These are phyloP conservation scores for Beauveria brongniartii DNA, from an alignment of 2,329 filamentous ascomycete genomes.

Conservation along the genomic window DNA sequence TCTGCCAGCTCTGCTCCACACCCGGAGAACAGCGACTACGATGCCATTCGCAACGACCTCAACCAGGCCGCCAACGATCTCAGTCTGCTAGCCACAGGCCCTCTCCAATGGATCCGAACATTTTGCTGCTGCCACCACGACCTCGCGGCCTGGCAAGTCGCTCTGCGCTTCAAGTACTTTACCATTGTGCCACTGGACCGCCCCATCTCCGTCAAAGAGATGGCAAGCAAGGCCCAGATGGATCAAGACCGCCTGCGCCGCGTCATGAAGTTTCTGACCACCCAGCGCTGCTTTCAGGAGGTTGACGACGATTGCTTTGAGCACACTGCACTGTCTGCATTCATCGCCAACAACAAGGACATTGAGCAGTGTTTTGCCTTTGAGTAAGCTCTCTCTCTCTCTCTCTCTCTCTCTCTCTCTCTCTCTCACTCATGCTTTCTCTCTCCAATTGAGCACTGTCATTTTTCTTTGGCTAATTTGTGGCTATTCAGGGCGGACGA, in stretches of 20 bases:
- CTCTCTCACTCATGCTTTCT: too few relatives aligned
- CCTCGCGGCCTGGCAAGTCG: slow-evolving; percentile 18
- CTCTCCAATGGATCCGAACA: background rate
- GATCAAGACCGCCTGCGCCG: slow-evolving; percentile 18
- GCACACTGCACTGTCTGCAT: slow-evolving; percentile 14
- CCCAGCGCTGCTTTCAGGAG: slow-evolving; percentile 19
- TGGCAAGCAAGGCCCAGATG: slow-evolving; percentile 16
- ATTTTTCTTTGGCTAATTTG: background rate
- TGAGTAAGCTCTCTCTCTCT: background rate
- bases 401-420: too few relatives aligned
- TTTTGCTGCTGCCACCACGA: slow-evolving; percentile 13
- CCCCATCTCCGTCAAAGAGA: slow-evolving; percentile 14
- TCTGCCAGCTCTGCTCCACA: background rate
- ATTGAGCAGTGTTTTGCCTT: slow-evolving; percentile 12
- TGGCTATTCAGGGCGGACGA: slow-evolving; percentile 18
- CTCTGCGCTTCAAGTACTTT: slow-evolving; percentile 22
- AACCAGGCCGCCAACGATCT: slow-evolving; percentile 13
- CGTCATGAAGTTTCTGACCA: slow-evolving; percentile 17
- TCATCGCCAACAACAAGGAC: slow-evolving; percentile 14
- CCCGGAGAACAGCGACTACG: slow-evolving; percentile 8
- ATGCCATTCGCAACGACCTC: slow-evolving; percentile 3
- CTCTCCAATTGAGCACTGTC: background rate
- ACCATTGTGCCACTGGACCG: slow-evolving; percentile 14
- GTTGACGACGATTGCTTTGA: slow-evolving; percentile 13
- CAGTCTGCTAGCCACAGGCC: slow-evolving; percentile 12